These are phyloP conservation scores for Cystobasidium ongulense DNA, from an alignment of 768 basidiomycete species.

Conservation along the genomic window DNA sequence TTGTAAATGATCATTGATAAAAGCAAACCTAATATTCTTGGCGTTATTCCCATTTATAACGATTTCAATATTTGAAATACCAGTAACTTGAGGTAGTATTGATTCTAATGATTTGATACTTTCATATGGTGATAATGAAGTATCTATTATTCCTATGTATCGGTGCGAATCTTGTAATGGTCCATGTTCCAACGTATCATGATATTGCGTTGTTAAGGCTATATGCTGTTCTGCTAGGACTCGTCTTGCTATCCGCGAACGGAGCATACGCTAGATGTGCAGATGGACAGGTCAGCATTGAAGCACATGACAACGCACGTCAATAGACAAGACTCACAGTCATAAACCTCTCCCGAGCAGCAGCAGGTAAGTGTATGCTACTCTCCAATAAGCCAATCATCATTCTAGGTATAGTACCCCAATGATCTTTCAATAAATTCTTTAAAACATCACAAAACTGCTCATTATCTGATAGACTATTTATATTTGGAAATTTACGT, in stretches of 20 bases:
- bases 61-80: constrained; percentile 49
- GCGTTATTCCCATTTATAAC: constrained; percentile 44
- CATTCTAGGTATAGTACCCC: constrained; percentile 41
- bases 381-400: constrained; percentile 11
- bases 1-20: constrained; percentile 70
- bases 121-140: constrained; percentile 6
- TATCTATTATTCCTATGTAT: constrained; percentile 22
- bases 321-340: neutral
- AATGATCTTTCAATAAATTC: constrained; percentile 67
- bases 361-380: neutral
- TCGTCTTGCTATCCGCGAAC: constrained; percentile 78
- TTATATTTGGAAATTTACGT: constrained; percentile 65
- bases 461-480: constrained; percentile 64
- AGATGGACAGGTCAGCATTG: constrained; percentile 50
- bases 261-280: constrained; percentile 83
- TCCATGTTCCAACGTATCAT: constrained; percentile 31
- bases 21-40: constrained; percentile 61
- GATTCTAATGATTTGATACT: constrained; percentile 27
- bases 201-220: constrained; percentile 60
- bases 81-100: constrained; percentile 57
- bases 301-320: neutral
- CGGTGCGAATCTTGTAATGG: neutral
- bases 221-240: constrained; percentile 85
- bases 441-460: constrained; percentile 66
- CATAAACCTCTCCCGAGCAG: constrained; percentile 35